phyloP scores from a whole-genome alignment of 306 rosid genomes.

The Lupinus albus region DNA sequence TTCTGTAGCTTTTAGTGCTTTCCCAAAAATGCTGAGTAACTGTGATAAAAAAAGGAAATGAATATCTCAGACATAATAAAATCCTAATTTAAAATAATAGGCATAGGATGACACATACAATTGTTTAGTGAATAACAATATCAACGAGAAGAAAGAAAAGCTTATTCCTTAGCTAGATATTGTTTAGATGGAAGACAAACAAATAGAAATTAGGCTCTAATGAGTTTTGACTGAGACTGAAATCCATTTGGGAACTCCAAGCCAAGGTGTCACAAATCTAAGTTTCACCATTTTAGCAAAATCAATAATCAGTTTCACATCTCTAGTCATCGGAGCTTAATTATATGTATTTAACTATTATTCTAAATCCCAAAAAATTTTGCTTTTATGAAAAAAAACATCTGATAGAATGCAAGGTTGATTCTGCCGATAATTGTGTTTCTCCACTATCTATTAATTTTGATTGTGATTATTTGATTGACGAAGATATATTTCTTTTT shows the following conservation, averaged over 20 bases:
- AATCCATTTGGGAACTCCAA: no score
- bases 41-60: constrained; percentile 37
- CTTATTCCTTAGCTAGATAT: not conserved
- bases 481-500: not conserved
- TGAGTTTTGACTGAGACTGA: not conserved
- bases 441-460: not conserved
- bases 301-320: no score
- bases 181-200: not conserved
- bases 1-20: constrained; percentile 77
- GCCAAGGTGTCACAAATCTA: no score
- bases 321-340: no score
- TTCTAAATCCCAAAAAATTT: no score
- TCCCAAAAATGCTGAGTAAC: constrained; percentile 76
- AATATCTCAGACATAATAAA: not conserved
- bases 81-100: not conserved
- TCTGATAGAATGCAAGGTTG: not conserved
- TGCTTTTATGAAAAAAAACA: no score
- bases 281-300: no score
- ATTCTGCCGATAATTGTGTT: not conserved
- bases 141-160: not conserved
- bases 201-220: not conserved
- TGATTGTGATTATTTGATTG: not conserved
- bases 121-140: constrained; percentile 5
- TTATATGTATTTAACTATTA: no score
- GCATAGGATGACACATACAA: not conserved